A percentile compares a stretch with the other conserved stretches of the same genome.
Conservation (phyloP, 306 rosid genomes). For the Inga oerstediana region DNA sequence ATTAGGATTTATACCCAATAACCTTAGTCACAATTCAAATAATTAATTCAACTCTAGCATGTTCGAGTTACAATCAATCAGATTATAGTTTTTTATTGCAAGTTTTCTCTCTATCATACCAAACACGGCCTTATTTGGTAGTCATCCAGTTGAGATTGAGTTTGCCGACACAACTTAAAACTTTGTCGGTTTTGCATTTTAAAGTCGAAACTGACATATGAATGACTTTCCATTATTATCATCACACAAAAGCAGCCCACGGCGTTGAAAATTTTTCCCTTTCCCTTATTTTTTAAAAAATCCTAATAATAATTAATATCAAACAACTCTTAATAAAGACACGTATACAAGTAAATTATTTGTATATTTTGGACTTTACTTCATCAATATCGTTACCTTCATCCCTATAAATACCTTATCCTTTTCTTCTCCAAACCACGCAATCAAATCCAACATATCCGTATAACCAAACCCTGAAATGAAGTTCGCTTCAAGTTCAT, state of each 20-base stretch:
- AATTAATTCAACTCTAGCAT: not conserved
- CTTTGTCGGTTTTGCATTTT: no score
- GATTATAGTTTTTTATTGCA: no score
- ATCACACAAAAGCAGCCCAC: no score
- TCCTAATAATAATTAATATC: no score
- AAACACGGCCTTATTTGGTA: no score
- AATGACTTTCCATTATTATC: no score
- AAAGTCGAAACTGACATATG: no score
- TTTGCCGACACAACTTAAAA: no score
- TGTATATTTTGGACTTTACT: not conserved
- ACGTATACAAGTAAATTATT: slow-evolving; percentile 3
- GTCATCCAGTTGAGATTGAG: no score
- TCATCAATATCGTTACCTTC: not conserved
- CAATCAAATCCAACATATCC: not conserved
- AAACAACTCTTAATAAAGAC: not conserved
- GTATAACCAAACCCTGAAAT: not conserved
- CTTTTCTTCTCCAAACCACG: not conserved
- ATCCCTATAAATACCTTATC: slow-evolving; percentile 14
- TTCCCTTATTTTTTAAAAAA: no score
- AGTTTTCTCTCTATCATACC: no score
- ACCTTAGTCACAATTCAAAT: not conserved
- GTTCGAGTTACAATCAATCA: not conserved
- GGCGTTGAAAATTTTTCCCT: no score
- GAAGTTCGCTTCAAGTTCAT: not conserved
- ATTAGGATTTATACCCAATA: not conserved